Evolutionary conservation across 2,329 filamentous ascomycete species (phyloP).

Genomic region (Aspergillus sp.): DNA sequence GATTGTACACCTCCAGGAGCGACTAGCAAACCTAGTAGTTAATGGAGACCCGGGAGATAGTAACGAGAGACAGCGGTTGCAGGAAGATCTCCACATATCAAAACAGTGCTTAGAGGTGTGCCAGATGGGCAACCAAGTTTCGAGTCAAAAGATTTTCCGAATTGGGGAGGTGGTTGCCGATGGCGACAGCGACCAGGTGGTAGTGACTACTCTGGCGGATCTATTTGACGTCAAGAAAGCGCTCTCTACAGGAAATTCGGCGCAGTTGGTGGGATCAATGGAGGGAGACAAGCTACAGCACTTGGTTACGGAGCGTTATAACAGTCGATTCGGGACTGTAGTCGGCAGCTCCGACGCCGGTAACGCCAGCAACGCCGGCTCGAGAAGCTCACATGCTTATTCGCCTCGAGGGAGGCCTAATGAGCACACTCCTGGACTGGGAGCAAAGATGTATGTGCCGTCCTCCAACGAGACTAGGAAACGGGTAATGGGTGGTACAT

Average conservation of each 20-base stretch:
- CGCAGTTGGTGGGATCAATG: conserved; percentile 41
- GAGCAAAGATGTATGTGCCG: conserved; percentile 20
- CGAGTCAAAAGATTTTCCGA: conserved; percentile 33
- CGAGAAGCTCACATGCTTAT: not conserved
- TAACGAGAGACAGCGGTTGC: conserved; percentile 29
- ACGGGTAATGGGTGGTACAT: conserved; percentile 9
- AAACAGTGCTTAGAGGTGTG: conserved; percentile 43
- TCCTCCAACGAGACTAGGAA: conserved; percentile 32
- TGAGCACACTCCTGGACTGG: conserved; percentile 20
- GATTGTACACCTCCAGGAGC: conserved; percentile 34
- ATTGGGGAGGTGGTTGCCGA: conserved; percentile 41
- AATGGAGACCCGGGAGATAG: conserved; percentile 17
- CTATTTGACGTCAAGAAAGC: conserved; percentile 44
- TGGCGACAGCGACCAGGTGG: conserved; percentile 40
- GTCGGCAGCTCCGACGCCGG: not conserved
- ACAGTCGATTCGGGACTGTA: conserved; percentile 27
- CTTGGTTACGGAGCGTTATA: conserved; percentile 29
- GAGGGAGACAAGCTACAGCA: conserved; percentile 28
- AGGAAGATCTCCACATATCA: conserved; percentile 35
- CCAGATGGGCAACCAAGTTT: conserved; percentile 34
- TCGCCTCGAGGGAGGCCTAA: not conserved
- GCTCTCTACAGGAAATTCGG: conserved; percentile 33
- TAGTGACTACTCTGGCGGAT: conserved; percentile 44
- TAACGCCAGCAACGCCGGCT: not conserved
- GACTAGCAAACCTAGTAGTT: conserved; percentile 26